phyloP scores from a whole-genome alignment of 805 yeast genomes.

The Sugiyamaella marilandica region DNA sequence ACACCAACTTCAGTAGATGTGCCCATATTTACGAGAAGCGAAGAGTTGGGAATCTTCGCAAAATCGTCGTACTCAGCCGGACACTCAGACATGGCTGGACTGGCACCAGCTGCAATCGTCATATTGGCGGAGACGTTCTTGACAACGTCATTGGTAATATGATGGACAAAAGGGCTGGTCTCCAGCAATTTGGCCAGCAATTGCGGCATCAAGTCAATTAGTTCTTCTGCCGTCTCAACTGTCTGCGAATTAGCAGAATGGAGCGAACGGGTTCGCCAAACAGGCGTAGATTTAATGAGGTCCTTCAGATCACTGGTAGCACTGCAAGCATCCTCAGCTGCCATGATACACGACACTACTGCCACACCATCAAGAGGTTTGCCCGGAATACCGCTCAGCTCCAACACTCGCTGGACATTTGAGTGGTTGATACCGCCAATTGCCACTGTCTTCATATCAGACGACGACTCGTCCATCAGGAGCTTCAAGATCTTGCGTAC shows the following conservation, averaged over 20 bases:
- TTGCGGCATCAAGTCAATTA: slow-evolving; percentile 21
- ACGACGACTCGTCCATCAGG: slow-evolving; percentile 35
- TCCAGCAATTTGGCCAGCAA: slow-evolving; percentile 27
- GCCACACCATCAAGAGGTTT: slow-evolving; percentile 72
- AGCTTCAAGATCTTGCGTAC: slow-evolving; percentile 49
- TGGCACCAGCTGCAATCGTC: slow-evolving; percentile 74
- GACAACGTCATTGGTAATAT: slow-evolving; percentile 84
- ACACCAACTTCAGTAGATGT: slow-evolving; percentile 47
- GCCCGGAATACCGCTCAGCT: slow-evolving; percentile 44
- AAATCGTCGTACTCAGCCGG: slow-evolving; percentile 63
- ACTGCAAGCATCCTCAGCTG: slow-evolving; percentile 46
- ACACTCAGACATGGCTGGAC: slow-evolving; percentile 85
- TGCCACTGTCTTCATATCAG: slow-evolving; percentile 56
- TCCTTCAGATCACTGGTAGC: slow-evolving; percentile 43
- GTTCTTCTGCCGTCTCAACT: slow-evolving; percentile 5
- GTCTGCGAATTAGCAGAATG: slow-evolving; percentile 1
- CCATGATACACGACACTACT: slow-evolving; percentile 83
- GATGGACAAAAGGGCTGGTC: slow-evolving; percentile 67
- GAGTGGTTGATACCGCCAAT: slow-evolving; percentile 72
- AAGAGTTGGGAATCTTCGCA: slow-evolving; percentile 48
- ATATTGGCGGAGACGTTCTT: slow-evolving; percentile 85
- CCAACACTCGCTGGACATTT: slow-evolving; percentile 57
- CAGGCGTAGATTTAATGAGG: not conserved
- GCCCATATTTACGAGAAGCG: slow-evolving; percentile 70
- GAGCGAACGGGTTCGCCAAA: not conserved